These are phyloP conservation scores for Crataegus laevigata DNA, from an alignment of 306 rosid species.

Conservation along the genomic window DNA sequence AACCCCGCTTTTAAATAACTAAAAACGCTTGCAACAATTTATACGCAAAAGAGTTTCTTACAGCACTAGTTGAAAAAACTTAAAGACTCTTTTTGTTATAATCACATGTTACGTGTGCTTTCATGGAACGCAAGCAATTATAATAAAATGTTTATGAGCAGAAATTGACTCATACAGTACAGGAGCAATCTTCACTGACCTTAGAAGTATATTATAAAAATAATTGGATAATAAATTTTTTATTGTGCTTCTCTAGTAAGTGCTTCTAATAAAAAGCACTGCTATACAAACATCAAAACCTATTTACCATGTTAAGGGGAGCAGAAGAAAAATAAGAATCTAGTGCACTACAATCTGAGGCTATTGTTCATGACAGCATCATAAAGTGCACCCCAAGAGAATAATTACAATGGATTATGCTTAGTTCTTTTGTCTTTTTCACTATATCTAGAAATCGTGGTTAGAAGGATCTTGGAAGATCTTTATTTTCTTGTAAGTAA, in stretches of 20 bases:
- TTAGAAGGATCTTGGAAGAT: background rate
- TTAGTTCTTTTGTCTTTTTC: background rate
- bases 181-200: background rate
- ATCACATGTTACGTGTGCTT: background rate
- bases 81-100: background rate
- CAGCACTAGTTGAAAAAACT: background rate
- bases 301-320: too few species aligned
- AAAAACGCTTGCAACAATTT: background rate
- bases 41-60: fast-evolving
- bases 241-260: background rate
- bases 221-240: background rate
- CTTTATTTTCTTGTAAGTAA: background rate
- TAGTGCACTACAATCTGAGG: background rate
- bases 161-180: background rate
- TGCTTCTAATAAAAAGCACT: background rate
- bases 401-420: background rate
- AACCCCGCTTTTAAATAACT: too few species aligned
- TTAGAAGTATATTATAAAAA: background rate
- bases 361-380: background rate
- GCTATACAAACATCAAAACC: background rate
- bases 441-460: background rate
- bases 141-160: too few species aligned
- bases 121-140: background rate
- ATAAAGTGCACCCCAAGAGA: background rate
- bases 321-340: background rate